Evolutionary conservation across 768 basidiomycete genomes (phyloP).

Genomic region (Tubosaeta sp.): DNA sequence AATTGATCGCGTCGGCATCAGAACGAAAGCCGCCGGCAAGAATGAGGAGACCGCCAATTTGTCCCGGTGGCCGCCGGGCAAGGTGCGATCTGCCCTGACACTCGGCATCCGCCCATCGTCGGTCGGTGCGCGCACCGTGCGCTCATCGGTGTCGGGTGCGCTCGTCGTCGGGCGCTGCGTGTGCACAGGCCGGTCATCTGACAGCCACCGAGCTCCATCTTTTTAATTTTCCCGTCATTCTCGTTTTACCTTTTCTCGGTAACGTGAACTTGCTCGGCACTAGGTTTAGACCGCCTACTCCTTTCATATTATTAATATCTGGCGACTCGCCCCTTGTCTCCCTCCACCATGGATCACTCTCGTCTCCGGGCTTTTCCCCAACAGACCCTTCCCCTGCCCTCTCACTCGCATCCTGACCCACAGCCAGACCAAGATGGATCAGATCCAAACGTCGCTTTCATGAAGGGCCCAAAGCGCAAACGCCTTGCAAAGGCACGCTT

Average conservation of each 20-base stretch:
- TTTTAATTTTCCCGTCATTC: slow-evolving; percentile 15
- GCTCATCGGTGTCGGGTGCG: not conserved
- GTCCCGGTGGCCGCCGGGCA: slow-evolving; percentile 25
- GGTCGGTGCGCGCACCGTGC: not conserved
- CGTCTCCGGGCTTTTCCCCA: slow-evolving; percentile 20
- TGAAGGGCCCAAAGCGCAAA: slow-evolving; percentile 51
- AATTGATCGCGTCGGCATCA: slow-evolving; percentile 26
- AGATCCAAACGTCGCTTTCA: slow-evolving; percentile 38
- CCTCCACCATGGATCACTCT: slow-evolving; percentile 35
- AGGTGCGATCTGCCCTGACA: slow-evolving; percentile 25
- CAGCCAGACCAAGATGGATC: slow-evolving; percentile 25
- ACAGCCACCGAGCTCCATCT: not conserved
- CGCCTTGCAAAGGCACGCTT: slow-evolving; percentile 46
- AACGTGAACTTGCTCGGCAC: slow-evolving; percentile 23
- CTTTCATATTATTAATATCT: slow-evolving; percentile 22
- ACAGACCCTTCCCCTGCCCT: slow-evolving; percentile 20
- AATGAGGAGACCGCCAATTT: slow-evolving; percentile 17
- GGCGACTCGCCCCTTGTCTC: slow-evolving; percentile 2
- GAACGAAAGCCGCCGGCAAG: slow-evolving; percentile 34
- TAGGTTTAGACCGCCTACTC: slow-evolving; percentile 29
- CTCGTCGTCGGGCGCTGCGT: slow-evolving; percentile 12
- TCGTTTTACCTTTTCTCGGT: slow-evolving; percentile 19
- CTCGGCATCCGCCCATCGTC: slow-evolving; percentile 11
- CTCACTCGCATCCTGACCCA: slow-evolving; percentile 17
- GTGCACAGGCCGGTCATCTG: not conserved